phyloP scores from a whole-genome alignment of 2,329 filamentous ascomycete species.

The Diaporthe batatas region DNA sequence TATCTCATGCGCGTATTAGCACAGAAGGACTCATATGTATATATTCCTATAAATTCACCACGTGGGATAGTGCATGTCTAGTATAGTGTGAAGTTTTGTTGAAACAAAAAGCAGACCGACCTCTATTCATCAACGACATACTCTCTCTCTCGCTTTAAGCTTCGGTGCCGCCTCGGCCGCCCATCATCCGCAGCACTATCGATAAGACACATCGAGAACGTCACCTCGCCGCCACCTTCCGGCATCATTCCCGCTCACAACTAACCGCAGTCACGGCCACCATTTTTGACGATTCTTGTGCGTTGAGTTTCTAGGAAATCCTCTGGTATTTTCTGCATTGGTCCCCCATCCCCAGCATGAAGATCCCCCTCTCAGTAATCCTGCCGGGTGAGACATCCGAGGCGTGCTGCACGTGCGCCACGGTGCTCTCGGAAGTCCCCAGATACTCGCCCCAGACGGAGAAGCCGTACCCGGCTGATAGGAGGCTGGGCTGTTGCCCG shows the following conservation, averaged over 20 bases:
- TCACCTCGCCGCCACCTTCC: conserved; percentile 37
- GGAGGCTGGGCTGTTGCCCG: conserved; percentile 76
- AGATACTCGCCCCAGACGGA: conserved; percentile 68
- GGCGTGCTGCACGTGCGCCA: conserved; percentile 79
- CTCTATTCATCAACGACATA: not conserved
- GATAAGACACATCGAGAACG: conserved; percentile 39
- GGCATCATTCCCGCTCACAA: not conserved
- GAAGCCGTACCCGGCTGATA: conserved; percentile 67
- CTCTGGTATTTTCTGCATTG: not conserved
- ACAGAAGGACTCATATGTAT: too few relatives aligned
- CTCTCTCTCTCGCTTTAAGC: not conserved
- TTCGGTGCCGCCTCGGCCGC: conserved; percentile 36
- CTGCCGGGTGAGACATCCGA: conserved; percentile 46
- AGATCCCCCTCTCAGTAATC: conserved; percentile 32
- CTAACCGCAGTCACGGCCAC: not conserved
- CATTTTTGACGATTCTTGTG: not conserved
- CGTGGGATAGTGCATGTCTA: too few relatives aligned
- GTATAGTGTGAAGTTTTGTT: too few relatives aligned
- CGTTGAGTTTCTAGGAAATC: not conserved
- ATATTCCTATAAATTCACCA: too few relatives aligned
- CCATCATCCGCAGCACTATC: conserved; percentile 31
- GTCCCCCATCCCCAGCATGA: conserved; percentile 18
- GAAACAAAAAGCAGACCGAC: not conserved
- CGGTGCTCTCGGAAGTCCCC: conserved; percentile 67
- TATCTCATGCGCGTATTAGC: too few relatives aligned